phyloP scores from a whole-genome alignment of 2,329 filamentous ascomycete genomes.

The Tympanopsis confertula region DNA sequence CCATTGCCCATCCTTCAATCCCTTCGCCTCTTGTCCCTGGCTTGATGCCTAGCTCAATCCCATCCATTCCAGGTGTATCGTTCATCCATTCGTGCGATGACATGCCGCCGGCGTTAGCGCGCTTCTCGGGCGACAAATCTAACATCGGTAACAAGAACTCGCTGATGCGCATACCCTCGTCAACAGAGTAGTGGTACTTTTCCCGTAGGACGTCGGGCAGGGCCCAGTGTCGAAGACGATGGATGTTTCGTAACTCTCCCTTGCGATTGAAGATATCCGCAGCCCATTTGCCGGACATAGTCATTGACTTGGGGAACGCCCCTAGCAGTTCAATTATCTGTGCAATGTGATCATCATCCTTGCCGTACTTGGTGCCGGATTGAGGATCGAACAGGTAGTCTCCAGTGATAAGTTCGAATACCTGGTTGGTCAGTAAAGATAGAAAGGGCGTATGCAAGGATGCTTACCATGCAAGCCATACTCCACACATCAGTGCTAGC shows the following conservation, averaged over 20 bases:
- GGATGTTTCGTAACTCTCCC: slow-evolving; percentile 93
- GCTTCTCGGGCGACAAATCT: slow-evolving; percentile 73
- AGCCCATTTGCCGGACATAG: slow-evolving; percentile 88
- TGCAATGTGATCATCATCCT: slow-evolving; percentile 97
- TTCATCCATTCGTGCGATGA: slow-evolving; percentile 71
- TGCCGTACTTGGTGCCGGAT: slow-evolving; percentile 96
- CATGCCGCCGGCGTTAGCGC: slow-evolving; percentile 95
- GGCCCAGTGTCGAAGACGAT: slow-evolving; percentile 90
- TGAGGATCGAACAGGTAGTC: slow-evolving; percentile 98
- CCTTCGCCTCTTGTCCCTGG: slow-evolving; percentile 80
- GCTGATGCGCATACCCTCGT: slow-evolving; percentile 54
- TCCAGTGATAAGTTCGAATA: slow-evolving; percentile 93
- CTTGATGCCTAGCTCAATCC: slow-evolving; percentile 57
- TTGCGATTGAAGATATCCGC: slow-evolving; percentile 98
- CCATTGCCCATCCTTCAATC: slow-evolving; percentile 85
- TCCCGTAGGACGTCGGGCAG: slow-evolving; percentile 84
- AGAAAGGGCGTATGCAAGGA: not conserved
- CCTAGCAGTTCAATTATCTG: slow-evolving; percentile 97
- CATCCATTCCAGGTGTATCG: slow-evolving; percentile 81
- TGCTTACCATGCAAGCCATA: slow-evolving; percentile 92
- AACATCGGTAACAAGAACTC: slow-evolving; percentile 86
- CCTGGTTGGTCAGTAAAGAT: slow-evolving; percentile 36
- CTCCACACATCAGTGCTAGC: slow-evolving; percentile 99
- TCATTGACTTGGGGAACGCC: slow-evolving; percentile 83
- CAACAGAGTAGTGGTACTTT: slow-evolving; percentile 83